Conservation (phyloP, 495 filamentous ascomycete genomes). For the Lasiosphaeria ovina region DNA sequence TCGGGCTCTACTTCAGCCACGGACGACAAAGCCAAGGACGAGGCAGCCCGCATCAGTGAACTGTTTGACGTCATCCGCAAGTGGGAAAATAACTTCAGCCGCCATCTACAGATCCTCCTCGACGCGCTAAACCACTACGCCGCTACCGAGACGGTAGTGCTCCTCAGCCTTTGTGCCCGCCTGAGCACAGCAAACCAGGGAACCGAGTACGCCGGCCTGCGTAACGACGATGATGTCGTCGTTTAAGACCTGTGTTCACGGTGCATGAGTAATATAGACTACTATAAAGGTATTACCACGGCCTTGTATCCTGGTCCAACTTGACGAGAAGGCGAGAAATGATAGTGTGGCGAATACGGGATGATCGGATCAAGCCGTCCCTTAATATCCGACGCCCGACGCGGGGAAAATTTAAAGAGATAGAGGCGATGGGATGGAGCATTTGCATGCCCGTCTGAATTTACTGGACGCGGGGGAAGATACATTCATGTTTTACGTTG, state of each 20-base stretch:
- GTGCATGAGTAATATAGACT: no score
- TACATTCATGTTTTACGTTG: no score
- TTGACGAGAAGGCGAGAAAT: no score
- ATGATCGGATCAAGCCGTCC: no score
- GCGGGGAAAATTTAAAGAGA: no score
- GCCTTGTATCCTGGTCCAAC: no score
- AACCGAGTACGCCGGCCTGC: conserved; percentile 51
- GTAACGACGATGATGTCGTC: conserved; percentile 43
- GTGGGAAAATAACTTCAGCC: conserved; percentile 88
- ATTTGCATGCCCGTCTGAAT: no score
- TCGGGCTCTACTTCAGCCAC: background rate
- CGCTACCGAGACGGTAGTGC: conserved; percentile 92
- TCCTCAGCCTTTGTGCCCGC: conserved; percentile 79
- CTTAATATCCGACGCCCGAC: no score
- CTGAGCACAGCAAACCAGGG: conserved; percentile 74
- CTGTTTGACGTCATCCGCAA: conserved; percentile 79
- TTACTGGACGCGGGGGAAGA: no score
- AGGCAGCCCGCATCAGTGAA: conserved; percentile 59
- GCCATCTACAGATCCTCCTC: conserved; percentile 86
- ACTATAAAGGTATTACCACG: no score
- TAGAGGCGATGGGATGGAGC: no score
- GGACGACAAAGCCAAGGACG: background rate
- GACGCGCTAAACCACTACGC: conserved; percentile 96
- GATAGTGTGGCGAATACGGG: no score
- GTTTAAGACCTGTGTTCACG: background rate